Evolutionary conservation across 495 filamentous ascomycete species (phyloP).

Genomic region (Podospora tetraspora): DNA sequence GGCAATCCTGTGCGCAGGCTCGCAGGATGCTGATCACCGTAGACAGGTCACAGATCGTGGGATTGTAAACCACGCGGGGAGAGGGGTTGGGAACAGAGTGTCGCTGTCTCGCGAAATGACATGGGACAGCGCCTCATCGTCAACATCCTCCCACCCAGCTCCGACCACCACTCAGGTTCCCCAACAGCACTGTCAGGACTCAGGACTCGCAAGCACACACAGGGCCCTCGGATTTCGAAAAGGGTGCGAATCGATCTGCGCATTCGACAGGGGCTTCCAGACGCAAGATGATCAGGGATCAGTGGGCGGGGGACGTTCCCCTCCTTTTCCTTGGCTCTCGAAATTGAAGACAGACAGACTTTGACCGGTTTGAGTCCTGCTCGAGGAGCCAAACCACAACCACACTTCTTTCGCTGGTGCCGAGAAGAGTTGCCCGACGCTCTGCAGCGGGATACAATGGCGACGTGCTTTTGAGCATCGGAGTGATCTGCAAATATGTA

Average conservation of each 20-base stretch:
- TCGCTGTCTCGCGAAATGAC: no score
- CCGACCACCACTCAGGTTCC: neutral
- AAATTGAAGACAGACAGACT: neutral
- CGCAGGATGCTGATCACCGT: neutral
- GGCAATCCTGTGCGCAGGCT: neutral
- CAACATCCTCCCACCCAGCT: no score
- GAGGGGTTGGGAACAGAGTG: neutral
- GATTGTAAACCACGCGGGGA: neutral
- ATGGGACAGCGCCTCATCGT: no score
- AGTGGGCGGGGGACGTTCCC: constrained; percentile 3
- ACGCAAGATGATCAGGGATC: neutral
- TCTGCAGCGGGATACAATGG: neutral
- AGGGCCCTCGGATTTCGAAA: neutral
- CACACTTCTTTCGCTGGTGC: neutral
- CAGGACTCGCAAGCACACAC: neutral
- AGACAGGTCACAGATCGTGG: neutral
- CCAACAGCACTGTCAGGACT: neutral
- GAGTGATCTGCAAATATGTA: neutral
- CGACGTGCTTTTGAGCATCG: neutral
- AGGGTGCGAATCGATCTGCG: constrained; percentile 2
- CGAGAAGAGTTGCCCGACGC: neutral
- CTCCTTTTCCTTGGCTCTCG: neutral
- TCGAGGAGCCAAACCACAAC: neutral
- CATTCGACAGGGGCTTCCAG: constrained; percentile 6
- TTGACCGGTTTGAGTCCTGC: neutral